These are phyloP conservation scores for Colletotrichum sp. DNA, from an alignment of 2,329 filamentous ascomycete species.

Conservation along the genomic window DNA sequence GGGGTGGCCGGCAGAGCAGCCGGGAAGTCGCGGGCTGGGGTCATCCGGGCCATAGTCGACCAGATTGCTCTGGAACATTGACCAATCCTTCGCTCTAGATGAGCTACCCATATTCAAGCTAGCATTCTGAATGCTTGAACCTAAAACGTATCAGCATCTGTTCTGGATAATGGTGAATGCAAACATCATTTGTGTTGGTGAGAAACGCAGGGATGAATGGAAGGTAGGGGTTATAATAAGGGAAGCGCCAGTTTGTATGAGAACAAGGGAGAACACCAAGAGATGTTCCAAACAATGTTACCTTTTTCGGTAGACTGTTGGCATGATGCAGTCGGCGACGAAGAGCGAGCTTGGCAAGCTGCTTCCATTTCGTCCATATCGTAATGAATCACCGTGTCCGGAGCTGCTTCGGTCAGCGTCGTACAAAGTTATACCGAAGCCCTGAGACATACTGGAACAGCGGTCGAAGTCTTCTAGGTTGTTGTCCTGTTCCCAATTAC, in stretches of 20 bases:
- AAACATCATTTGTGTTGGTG: background rate
- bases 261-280: background rate
- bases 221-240: background rate
- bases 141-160: background rate
- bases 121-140: background rate
- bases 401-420: background rate
- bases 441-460: background rate
- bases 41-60: slow-evolving; percentile 8
- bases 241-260: background rate
- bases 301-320: background rate
- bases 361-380: background rate
- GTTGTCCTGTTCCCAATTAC: slow-evolving; percentile 19
- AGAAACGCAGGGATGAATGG: background rate
- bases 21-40: slow-evolving; percentile 7
- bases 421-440: background rate
- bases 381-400: slow-evolving; percentile 10
- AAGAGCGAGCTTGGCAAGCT: background rate
- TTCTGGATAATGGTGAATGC: background rate
- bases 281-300: background rate
- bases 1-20: slow-evolving; percentile 16
- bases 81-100: slow-evolving; percentile 9
- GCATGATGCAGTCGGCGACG: background rate
- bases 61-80: slow-evolving; percentile 14
- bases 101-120: background rate
- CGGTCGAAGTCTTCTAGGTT: slow-evolving; percentile 7